A percentile compares a stretch with the other conserved stretches of the same genome.
Conservation (phyloP, 768 basidiomycete species). For the Phanerochaete carnosa region DNA sequence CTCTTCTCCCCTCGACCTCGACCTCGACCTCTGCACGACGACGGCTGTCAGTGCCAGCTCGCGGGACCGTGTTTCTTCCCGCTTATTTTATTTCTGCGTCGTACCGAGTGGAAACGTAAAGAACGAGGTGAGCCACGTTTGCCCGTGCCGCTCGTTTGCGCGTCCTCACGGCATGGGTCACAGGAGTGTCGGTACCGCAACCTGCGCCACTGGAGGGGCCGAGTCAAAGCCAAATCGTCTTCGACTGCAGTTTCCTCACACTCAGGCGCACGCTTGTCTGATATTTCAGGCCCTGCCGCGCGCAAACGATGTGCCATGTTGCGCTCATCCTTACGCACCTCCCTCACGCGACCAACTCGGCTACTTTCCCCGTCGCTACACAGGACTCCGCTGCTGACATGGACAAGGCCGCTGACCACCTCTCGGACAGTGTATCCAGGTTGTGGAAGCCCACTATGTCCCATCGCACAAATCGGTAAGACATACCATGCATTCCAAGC, state of each 20-base stretch:
- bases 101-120: background rate
- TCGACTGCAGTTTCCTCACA: background rate
- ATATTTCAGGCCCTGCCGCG: background rate
- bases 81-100: background rate
- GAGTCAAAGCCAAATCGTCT: background rate
- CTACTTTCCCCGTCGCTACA: background rate
- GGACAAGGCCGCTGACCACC: background rate
- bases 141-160: background rate
- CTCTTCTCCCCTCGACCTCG: background rate
- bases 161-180: background rate
- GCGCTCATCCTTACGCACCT: slow-evolving; percentile 37
- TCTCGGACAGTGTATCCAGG: background rate
- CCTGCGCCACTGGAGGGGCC: background rate
- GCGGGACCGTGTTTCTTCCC: background rate
- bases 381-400: background rate
- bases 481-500: background rate
- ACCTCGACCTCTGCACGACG: background rate
- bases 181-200: background rate
- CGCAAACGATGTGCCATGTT: slow-evolving; percentile 51
- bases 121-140: background rate
- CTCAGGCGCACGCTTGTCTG: background rate
- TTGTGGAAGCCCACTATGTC: background rate
- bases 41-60: background rate
- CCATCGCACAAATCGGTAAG: slow-evolving; percentile 11
- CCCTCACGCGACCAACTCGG: slow-evolving; percentile 3